These are phyloP conservation scores for Colletotrichum kahawae DNA, from an alignment of 2,329 filamentous ascomycete genomes.

Conservation along the genomic window DNA sequence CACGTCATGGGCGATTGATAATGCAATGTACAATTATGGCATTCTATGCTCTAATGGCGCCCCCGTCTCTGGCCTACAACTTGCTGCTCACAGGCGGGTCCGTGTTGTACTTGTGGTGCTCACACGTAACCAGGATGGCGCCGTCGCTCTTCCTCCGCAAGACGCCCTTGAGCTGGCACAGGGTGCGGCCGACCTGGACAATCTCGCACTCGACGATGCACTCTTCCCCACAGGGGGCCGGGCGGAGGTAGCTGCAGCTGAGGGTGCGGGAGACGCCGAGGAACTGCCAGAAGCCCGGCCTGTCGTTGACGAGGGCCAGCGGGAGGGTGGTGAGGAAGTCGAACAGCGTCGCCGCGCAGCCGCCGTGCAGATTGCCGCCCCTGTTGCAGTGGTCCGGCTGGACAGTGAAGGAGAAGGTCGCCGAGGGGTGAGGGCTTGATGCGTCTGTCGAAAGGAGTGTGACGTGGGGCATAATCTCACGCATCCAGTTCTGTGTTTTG, in stretches of 20 bases:
- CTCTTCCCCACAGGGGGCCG: constrained; percentile 56
- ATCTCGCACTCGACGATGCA: constrained; percentile 62
- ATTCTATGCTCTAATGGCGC: background rate
- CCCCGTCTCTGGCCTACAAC: constrained; percentile 8
- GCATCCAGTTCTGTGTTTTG: constrained; percentile 48
- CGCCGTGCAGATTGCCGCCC: constrained; percentile 62
- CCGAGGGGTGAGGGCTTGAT: constrained; percentile 38
- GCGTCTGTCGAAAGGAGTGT: constrained; percentile 41
- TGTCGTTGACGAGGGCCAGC: constrained; percentile 56
- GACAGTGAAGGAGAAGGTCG: constrained; percentile 55
- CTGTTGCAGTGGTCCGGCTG: constrained; percentile 58
- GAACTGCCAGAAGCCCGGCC: constrained; percentile 64
- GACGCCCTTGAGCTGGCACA: constrained; percentile 58
- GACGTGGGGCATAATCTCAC: constrained; percentile 45
- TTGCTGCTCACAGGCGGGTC: constrained; percentile 46
- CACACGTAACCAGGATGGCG: constrained; percentile 59
- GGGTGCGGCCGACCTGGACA: constrained; percentile 59
- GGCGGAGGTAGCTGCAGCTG: constrained; percentile 70
- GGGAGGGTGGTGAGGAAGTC: constrained; percentile 68
- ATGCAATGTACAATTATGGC: background rate
- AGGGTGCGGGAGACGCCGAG: constrained; percentile 71
- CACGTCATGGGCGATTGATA: background rate
- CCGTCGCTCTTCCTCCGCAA: constrained; percentile 60
- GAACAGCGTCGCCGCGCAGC: constrained; percentile 69
- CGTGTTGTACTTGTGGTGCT: constrained; percentile 70